phyloP scores from a whole-genome alignment of 2,329 filamentous ascomycete species.

The Penicillium sp. region DNA sequence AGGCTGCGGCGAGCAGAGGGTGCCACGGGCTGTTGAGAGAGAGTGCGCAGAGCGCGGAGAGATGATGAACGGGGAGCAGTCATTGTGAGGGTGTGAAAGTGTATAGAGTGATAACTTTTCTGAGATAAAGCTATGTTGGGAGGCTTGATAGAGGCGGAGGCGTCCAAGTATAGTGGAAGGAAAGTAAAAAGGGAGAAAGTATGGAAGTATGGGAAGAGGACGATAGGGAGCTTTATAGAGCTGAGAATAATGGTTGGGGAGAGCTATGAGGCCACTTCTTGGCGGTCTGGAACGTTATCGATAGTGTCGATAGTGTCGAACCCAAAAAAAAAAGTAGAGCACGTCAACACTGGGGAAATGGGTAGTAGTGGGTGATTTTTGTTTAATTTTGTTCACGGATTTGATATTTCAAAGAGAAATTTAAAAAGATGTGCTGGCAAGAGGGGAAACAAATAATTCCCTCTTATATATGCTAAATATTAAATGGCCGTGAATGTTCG shows the following conservation, averaged over 20 bases:
- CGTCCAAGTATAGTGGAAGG: slow-evolving; percentile 3
- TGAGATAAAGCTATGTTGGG: slow-evolving; percentile 1
- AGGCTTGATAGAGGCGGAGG: not conserved
- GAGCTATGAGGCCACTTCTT: slow-evolving; percentile 26
- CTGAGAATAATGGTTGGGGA: slow-evolving; percentile 30
- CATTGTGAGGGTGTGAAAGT: slow-evolving; percentile 32
- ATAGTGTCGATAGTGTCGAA: slow-evolving; percentile 16
- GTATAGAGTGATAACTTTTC: not conserved
- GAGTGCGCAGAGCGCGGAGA: slow-evolving; percentile 46
- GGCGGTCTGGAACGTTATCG: slow-evolving; percentile 25
- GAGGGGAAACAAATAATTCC: not conserved
- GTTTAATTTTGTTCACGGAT: not conserved
- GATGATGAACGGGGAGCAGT: slow-evolving; percentile 48
- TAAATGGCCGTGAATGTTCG: not conserved
- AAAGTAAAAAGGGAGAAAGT: not conserved
- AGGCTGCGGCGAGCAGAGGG: slow-evolving; percentile 50
- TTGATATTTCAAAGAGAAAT: not conserved
- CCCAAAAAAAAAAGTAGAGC: not conserved
- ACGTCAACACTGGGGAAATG: slow-evolving; percentile 11
- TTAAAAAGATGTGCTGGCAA: not conserved
- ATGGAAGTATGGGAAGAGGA: slow-evolving; percentile 4
- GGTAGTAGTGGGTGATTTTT: not conserved
- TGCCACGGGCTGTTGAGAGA: slow-evolving; percentile 40
- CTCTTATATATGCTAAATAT: not conserved
- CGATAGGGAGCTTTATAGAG: slow-evolving; percentile 17